Conservation (phyloP, 345 rosid species). For the Lagerstroemia speciosa region DNA sequence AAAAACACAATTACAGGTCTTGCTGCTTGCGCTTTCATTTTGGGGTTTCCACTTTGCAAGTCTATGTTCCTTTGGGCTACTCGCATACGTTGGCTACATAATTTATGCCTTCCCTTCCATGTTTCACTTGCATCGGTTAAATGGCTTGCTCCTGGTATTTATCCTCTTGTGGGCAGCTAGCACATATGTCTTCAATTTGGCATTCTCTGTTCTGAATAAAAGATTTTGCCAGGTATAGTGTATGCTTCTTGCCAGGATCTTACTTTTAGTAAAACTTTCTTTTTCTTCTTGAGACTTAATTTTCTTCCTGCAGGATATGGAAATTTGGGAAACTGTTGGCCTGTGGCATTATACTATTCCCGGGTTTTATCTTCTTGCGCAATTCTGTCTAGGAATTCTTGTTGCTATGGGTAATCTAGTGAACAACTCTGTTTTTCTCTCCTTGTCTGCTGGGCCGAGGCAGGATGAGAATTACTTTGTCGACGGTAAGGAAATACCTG, state of each 20-base stretch:
- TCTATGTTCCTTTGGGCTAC: slow-evolving; percentile 37
- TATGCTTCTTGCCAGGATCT: background rate
- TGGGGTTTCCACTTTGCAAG: slow-evolving; percentile 46
- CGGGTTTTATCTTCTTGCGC: slow-evolving; percentile 37
- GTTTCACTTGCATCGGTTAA: slow-evolving; percentile 31
- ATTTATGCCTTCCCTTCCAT: slow-evolving; percentile 36
- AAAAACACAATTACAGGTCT: slow-evolving; percentile 18
- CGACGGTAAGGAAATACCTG: slow-evolving; percentile 22
- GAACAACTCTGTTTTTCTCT: slow-evolving; percentile 29
- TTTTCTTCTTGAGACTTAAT: background rate
- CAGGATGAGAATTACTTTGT: slow-evolving; percentile 12
- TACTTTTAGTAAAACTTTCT: background rate
- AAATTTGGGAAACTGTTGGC: slow-evolving; percentile 38
- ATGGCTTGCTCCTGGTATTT: slow-evolving; percentile 39
- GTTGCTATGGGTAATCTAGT: slow-evolving; percentile 40
- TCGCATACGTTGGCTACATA: slow-evolving; percentile 41
- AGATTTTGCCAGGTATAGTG: slow-evolving; percentile 21
- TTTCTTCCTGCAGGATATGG: slow-evolving; percentile 29
- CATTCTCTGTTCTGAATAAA: slow-evolving; percentile 24
- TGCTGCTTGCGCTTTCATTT: slow-evolving; percentile 31
- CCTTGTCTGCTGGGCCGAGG: slow-evolving; percentile 22
- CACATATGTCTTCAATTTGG: slow-evolving; percentile 42
- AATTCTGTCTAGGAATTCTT: slow-evolving; percentile 35
- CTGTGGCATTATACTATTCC: slow-evolving; percentile 43
- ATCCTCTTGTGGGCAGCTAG: slow-evolving; percentile 41